These are phyloP conservation scores for Epichloe brachyelytri DNA, from an alignment of 2,329 filamentous ascomycete species.

Conservation along the genomic window DNA sequence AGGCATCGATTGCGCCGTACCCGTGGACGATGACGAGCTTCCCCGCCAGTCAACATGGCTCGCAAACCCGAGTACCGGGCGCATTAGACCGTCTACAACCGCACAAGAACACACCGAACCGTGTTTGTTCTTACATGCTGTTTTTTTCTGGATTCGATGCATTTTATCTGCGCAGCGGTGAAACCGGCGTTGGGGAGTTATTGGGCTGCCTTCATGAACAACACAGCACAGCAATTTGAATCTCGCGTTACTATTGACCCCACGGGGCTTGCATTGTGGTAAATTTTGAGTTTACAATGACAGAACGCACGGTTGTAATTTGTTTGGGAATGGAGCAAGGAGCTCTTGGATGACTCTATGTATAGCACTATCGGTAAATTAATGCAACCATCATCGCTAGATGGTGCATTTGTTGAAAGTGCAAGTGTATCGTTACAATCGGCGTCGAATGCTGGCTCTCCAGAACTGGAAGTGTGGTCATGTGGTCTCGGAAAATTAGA, in stretches of 20 bases:
- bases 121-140: background rate
- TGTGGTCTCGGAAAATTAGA: too few species aligned
- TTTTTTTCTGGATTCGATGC: background rate
- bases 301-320: too few species aligned
- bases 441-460: too few species aligned
- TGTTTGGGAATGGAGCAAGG: too few species aligned
- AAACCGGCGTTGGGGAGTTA: background rate
- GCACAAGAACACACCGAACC: background rate
- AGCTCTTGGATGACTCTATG: too few species aligned
- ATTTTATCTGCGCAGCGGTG: background rate
- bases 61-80: conserved; percentile 64
- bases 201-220: background rate
- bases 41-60: conserved; percentile 79
- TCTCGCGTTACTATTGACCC: background rate
- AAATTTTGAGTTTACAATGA: too few species aligned
- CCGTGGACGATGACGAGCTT: conserved; percentile 62
- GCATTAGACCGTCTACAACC: background rate
- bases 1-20: conserved; percentile 51
- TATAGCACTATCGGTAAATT: too few species aligned
- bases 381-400: too few species aligned
- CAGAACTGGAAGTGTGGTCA: too few species aligned
- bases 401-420: too few species aligned
- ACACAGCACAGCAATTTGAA: too few species aligned
- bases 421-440: too few species aligned
- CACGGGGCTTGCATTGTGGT: background rate